Evolutionary conservation across 108 stramenopile genomes (phyloP).

Genomic region (Nitzschia sp.): DNA sequence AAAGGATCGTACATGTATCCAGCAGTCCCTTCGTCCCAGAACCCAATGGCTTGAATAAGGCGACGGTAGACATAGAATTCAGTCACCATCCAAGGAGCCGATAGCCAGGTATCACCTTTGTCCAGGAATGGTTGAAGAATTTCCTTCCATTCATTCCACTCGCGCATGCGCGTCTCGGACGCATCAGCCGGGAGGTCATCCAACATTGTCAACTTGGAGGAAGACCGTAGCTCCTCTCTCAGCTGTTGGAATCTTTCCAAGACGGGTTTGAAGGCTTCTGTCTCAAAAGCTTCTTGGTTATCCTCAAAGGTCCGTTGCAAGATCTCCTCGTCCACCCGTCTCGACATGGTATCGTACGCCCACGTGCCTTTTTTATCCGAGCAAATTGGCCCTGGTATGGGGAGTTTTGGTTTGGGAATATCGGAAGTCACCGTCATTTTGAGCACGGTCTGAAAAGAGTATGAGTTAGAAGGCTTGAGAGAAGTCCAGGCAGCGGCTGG

Average conservation of each 20-base stretch:
- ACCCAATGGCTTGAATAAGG: constrained; percentile 80
- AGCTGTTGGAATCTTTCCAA: constrained; percentile 60
- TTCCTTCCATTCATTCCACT: constrained; percentile 72
- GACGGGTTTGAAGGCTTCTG: constrained; percentile 47
- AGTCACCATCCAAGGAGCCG: constrained; percentile 94
- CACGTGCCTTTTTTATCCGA: constrained; percentile 87
- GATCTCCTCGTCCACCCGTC: constrained; percentile 91
- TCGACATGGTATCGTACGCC: constrained; percentile 96
- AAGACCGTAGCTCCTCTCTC: constrained; percentile 66
- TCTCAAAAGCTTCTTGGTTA: constrained; percentile 61
- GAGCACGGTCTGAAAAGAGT: not conserved
- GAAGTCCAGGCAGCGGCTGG: not conserved
- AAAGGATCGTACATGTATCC: constrained; percentile 91
- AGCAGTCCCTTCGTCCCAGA: constrained; percentile 72
- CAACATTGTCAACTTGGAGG: constrained; percentile 66
- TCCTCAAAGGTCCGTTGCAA: constrained; percentile 88
- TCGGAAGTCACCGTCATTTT: constrained; percentile 7
- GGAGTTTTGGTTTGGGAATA: constrained; percentile 61
- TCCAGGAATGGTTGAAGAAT: constrained; percentile 75
- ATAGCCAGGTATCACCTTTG: constrained; percentile 82
- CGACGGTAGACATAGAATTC: constrained; percentile 96
- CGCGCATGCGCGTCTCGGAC: constrained; percentile 26
- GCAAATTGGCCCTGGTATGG: constrained; percentile 67
- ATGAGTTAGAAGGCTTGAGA: not conserved
- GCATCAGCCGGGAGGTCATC: constrained; percentile 54